Base-by-base conservation (phyloP, 768 basidiomycete species). In the Suillus subluteus region DNA sequence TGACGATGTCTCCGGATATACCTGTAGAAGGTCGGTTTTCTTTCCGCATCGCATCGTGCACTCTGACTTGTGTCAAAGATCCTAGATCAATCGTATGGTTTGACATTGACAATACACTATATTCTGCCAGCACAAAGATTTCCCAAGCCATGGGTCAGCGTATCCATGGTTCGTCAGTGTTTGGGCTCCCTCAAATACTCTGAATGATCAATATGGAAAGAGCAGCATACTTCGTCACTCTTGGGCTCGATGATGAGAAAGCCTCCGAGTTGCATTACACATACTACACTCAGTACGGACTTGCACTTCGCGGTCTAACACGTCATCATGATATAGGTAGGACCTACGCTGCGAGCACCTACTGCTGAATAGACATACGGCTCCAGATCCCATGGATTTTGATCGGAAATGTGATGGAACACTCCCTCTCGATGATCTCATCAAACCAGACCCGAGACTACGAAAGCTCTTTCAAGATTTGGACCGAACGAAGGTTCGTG, bases 101-200 rank as follows among this genome's bases (percentile, higher is more conserved):
- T 67, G 94, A 95, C 73, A 92, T 95, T 66, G 94, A 95, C 77
- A 95, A 96, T 72, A 94, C 93, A 3, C 83, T 96, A 18, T 96
- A 95, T 75, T 91, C 92, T 9, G 87, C 91, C 0, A 89, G 85
- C 70, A 82, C 88, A 23, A 87, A 83, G 75, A 92, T 95, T 62
- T 88, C 89, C 5, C 86, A 91, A 68, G 88, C 86, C 21, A 95
- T 96, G 94, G 88, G 89, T 15, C 77, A 88, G 67, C 86, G 87
- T 62, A 95, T 95, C 62, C 92, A 94, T 71, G 87, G 94, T 90
- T 70, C 58, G 80, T 67, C 55, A 52, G 37, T 68, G 38, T 0
- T 46, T 38, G 58, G 41, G 30, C 2, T 62, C 58, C 21, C 26
- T 30, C 35, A 7, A 30, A 58, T 48, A n/a, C 21, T 41, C 50